Percentiles rank a stretch among this genome's conserved stretches.
These are phyloP conservation scores for Fusarium pininemorale DNA, from an alignment of 2,329 filamentous ascomycete species.

Conservation along the genomic window DNA sequence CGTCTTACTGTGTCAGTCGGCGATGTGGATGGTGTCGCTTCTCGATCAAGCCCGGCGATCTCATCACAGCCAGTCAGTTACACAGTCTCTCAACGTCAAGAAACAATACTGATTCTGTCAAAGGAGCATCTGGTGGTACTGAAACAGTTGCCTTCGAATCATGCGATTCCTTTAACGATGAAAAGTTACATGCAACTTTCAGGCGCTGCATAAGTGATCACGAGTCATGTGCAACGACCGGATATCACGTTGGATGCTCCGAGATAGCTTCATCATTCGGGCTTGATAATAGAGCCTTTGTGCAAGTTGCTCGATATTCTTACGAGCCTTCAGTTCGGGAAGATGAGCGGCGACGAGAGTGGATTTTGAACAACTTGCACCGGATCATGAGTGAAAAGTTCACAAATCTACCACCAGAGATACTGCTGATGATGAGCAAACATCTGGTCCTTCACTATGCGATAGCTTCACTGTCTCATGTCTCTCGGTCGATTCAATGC, in stretches of 20 bases:
- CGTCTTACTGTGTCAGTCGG: slow-evolving; percentile 22
- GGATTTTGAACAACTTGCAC: slow-evolving; percentile 8
- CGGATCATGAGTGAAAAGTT: not conserved
- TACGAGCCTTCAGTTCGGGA: slow-evolving; percentile 14
- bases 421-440: not conserved
- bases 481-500: not conserved
- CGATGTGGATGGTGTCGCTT: slow-evolving; percentile 30
- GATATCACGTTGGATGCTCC: slow-evolving; percentile 18
- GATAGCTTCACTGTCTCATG: slow-evolving; percentile 2
- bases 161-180: not conserved
- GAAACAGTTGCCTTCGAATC: slow-evolving; percentile 4
- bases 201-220: slow-evolving; percentile 15
- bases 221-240: slow-evolving; percentile 12
- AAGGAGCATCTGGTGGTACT: slow-evolving; percentile 11
- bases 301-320: slow-evolving; percentile 4
- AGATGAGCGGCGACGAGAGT: slow-evolving; percentile 5
- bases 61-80: slow-evolving; percentile 10
- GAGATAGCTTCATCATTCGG: slow-evolving; percentile 2
- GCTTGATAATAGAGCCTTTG: not conserved
- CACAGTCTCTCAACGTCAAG: not conserved
- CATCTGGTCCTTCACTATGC: slow-evolving; percentile 13
- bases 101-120: not conserved
- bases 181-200: slow-evolving; percentile 4
- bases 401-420: slow-evolving; percentile 4
- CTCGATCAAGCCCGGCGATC: slow-evolving; percentile 4